Evolutionary conservation across 2,329 filamentous ascomycete species (phyloP).

Genomic region (Laburnicola sp.): DNA sequence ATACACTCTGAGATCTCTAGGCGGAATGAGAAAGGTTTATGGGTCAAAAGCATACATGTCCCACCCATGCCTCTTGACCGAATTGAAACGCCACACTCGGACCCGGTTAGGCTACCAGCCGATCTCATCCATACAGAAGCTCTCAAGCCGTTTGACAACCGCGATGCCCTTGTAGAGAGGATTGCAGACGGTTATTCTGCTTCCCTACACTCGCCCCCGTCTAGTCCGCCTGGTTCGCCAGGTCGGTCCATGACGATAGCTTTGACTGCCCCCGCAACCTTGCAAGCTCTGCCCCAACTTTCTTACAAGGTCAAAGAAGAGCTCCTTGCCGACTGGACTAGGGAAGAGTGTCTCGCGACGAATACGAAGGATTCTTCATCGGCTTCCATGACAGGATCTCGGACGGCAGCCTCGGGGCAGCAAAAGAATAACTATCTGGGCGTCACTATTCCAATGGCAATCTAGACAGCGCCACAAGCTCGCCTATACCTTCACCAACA

Average conservation of each 20-base stretch:
- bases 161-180: conserved; percentile 70
- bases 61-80: conserved; percentile 68
- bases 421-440: conserved; percentile 54
- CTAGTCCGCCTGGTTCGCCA: conserved; percentile 72
- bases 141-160: conserved; percentile 74
- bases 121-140: conserved; percentile 37
- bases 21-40: conserved; percentile 73
- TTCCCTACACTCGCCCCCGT: conserved; percentile 63
- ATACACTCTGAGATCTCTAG: conserved; percentile 77
- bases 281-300: conserved; percentile 53
- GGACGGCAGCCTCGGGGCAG: conserved; percentile 47
- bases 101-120: conserved; percentile 25
- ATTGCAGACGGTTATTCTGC: conserved; percentile 73
- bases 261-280: conserved; percentile 50
- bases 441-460: conserved; percentile 54
- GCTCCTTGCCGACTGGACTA: conserved; percentile 79
- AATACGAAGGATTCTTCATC: conserved; percentile 71
- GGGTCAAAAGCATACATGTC: conserved; percentile 73
- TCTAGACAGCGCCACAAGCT: conserved; percentile 37
- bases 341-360: conserved; percentile 69
- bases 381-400: conserved; percentile 75
- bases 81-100: conserved; percentile 50
- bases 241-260: conserved; percentile 66
- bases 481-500: conserved; percentile 36
- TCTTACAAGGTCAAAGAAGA: conserved; percentile 70